Percentiles rank a stretch among this genome's conserved stretches.
Conservation (phyloP, 2,329 filamentous ascomycete genomes). For the Gnomoniopsis sp. region DNA sequence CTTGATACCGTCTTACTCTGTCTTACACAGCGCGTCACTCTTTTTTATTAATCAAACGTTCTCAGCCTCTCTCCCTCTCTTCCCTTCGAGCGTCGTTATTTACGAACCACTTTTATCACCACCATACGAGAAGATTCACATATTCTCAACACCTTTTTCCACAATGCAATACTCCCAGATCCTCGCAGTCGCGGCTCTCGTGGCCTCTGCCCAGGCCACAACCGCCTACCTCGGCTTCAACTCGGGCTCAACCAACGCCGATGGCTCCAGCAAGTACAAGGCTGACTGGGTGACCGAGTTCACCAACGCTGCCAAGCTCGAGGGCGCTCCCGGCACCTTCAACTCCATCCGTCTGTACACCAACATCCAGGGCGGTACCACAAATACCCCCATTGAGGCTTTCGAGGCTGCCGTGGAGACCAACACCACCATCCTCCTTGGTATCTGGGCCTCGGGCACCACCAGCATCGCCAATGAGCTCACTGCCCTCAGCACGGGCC, state of each 20-base stretch:
- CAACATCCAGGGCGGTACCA: slow-evolving; percentile 66
- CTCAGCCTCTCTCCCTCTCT: no score
- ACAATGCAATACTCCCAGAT: slow-evolving; percentile 11
- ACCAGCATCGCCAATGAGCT: slow-evolving; percentile 69
- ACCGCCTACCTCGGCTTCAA: slow-evolving; percentile 64
- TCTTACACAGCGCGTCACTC: no score
- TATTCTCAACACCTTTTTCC: neutral
- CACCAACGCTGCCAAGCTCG: slow-evolving; percentile 59
- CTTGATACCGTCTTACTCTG: no score
- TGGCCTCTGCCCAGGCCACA: slow-evolving; percentile 12
- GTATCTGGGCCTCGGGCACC: slow-evolving; percentile 76
- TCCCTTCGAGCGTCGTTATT: no score
- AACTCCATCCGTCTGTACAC: slow-evolving; percentile 72
- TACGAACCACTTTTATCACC: no score
- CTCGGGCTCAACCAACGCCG: slow-evolving; percentile 62
- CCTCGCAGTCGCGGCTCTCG: slow-evolving; percentile 7
- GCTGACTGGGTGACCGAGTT: slow-evolving; percentile 69
- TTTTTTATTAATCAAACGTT: no score
- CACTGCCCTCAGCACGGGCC: slow-evolving; percentile 65
- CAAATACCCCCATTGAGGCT: slow-evolving; percentile 63
- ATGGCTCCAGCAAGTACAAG: slow-evolving; percentile 57
- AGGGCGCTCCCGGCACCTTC: slow-evolving; percentile 60
- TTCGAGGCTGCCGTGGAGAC: slow-evolving; percentile 82
- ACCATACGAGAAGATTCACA: no score
- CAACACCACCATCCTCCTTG: slow-evolving; percentile 74